Percentiles rank a stretch among this genome's conserved stretches.
These are phyloP conservation scores for Fusarium sp. DNA, from an alignment of 2,329 filamentous ascomycete species.

Conservation along the genomic window DNA sequence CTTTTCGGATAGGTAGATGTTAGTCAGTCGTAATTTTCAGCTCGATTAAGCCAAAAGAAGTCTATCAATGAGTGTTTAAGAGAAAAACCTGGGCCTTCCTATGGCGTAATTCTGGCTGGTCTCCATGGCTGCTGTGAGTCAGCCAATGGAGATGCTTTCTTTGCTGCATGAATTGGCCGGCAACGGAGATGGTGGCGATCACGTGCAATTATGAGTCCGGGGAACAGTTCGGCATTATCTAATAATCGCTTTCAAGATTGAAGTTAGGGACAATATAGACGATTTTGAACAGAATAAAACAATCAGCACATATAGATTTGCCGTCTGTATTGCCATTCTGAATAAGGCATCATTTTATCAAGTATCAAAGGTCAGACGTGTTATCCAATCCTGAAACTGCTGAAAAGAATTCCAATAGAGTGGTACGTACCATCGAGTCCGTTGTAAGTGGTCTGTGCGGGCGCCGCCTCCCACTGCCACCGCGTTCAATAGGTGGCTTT, in stretches of 20 bases:
- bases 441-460: constrained; percentile 36
- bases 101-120: constrained; percentile 48
- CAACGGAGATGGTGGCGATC: constrained; percentile 36
- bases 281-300: too few species aligned
- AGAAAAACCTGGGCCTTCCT: constrained; percentile 39
- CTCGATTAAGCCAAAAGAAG: constrained; percentile 30
- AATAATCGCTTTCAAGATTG: neutral
- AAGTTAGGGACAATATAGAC: neutral
- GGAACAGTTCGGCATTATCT: neutral
- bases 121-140: constrained; percentile 38
- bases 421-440: constrained; percentile 21
- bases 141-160: constrained; percentile 42
- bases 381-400: neutral
- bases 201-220: constrained; percentile 21
- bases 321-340: neutral
- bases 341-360: neutral
- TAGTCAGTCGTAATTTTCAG: constrained; percentile 24
- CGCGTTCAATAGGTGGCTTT: neutral
- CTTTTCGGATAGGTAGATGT: constrained; percentile 17
- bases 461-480: constrained; percentile 9
- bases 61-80: constrained; percentile 36
- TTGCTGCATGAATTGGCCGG: constrained; percentile 31
- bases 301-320: neutral
- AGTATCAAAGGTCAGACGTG: neutral
- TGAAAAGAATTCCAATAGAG: neutral